These are phyloP conservation scores for Ichthyophonus hoferi DNA, from an alignment of 208 protist genomes.

Conservation along the genomic window DNA sequence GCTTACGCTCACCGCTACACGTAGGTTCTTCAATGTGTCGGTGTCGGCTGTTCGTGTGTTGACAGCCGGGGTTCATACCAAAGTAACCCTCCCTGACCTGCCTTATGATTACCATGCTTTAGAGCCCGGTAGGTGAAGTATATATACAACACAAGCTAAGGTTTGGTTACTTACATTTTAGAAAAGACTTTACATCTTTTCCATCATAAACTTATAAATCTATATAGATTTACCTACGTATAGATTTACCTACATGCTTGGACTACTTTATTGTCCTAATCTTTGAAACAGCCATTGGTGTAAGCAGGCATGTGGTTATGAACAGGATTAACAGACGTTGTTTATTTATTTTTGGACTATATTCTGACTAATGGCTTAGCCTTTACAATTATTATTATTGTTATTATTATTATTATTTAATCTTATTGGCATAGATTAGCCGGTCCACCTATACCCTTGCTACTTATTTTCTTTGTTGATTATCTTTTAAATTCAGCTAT, in stretches of 20 bases:
- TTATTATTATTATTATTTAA: neutral
- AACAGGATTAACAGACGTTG: neutral
- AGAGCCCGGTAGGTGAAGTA: slow-evolving; percentile 47
- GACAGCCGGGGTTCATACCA: neutral
- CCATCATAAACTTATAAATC: neutral
- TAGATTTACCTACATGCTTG: neutral
- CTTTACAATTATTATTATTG: neutral
- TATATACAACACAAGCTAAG: neutral
- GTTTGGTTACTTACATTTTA: neutral
- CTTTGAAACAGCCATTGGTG: neutral
- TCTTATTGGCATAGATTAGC: too few relatives aligned
- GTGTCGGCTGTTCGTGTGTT: neutral
- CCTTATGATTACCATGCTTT: slow-evolving; percentile 57
- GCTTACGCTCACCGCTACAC: neutral
- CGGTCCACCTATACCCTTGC: too few relatives aligned
- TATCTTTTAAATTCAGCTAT: too few relatives aligned
- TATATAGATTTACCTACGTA: neutral
- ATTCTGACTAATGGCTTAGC: too few relatives aligned
- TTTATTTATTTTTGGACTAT: too few relatives aligned
- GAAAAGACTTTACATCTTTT: neutral
- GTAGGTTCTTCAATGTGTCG: neutral
- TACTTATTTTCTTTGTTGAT: too few relatives aligned
- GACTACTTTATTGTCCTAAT: neutral
- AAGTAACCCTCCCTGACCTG: slow-evolving; percentile 49
- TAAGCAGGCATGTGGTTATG: too few relatives aligned